Base-by-base conservation (phyloP, 768 basidiomycete genomes). In the Xerocomellus chrysenteron region DNA sequence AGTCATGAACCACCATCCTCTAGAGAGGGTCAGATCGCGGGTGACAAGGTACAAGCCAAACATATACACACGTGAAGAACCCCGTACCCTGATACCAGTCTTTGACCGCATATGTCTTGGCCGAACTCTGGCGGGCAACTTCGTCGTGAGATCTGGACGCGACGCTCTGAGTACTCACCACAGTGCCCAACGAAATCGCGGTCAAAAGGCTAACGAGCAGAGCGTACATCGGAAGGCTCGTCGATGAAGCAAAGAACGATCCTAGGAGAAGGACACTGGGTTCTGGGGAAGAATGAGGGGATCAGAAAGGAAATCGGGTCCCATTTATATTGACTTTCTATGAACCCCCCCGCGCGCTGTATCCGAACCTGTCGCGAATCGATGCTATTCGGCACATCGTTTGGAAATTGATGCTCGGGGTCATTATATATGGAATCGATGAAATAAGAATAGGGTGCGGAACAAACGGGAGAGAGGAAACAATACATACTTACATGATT, bases 1-100 rank as follows among this genome's bases (percentile, higher is more conserved):
- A 16, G 74, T 74, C 69, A 80, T 88, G 73, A 86, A 92, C 30
- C 81, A 72, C 85, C 85, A 91, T 16, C 78, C 65, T 46, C 87
- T 90, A 58, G 37, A 57, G 28, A 42, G 50, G 39, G 44, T 55
- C 53, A 32, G 56, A n/a, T 28, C 12, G 13, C 28, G 36, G 17
- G 47, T 47, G 50, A 42, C 17, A 9, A 10, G 45, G 14, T 41
- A 33, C 19, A 5, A 46, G 24, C 21, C 26, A 30, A 5, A 28
- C 14, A 16, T 47, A 45, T 26, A 77, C 73, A 37, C 59, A 86
- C 87, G 80, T 72, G 56, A 89, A 71, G 73, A 90, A 87, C 47
- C 72, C 72, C 7, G 77, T 16, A 7, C 82, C 85, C 37, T 73
- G 58, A 56, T 74, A 79, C 26, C 58, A 55, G 42, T 80, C 73